Base-by-base conservation (phyloP, 164 flowering plant species). In the Liriodendron chinense region DNA sequence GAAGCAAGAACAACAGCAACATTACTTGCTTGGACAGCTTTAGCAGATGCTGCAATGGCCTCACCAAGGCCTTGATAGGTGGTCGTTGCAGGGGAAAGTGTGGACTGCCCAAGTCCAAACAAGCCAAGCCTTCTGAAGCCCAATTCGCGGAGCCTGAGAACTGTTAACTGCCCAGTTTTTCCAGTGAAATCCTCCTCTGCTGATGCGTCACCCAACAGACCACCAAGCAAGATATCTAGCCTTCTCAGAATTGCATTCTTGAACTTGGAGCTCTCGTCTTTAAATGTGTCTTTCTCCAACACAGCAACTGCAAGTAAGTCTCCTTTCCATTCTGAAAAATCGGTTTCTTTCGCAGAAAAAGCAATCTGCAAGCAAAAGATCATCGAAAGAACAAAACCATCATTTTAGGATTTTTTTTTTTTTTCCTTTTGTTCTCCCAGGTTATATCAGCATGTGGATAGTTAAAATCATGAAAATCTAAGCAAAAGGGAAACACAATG, bases 141-240 rank as follows among this genome's bases (percentile, higher is more conserved):
- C 48, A 89, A 72, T 66, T 97, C 97, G 0, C 97, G 87, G 76
- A 94, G 85, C 80, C 99, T 86, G 24, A 92, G 89, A 74, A 92
- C 77, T 0, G 89, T 86, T 0, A 94, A 88, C 69, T 96, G 97
- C n/a, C 97, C 99, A 26, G 85, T 67, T 83, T 96, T 94, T 68
- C 98, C 99, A 7, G 89, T 88, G 77, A 96, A 94, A 83, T 92
- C 97, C 87, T 96, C 99, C 83, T 96, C 99, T 1, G 80, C 49
- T 3, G 97, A 94, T 13, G 87, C 95, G 77, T 91, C 96, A n/a
- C 89, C 85, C 74, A 96, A 87, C 57, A 90, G 86, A 67, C 97
- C 99, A 72, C 89, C 85, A 77, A 94, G 82, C 7, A 84, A 77
- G 24, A 84, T 70, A 80, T 96, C 99, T 9, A 94, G 74, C 69